phyloP scores from a whole-genome alignment of 2,329 filamentous ascomycete species.

The Penicillium concentricum region DNA sequence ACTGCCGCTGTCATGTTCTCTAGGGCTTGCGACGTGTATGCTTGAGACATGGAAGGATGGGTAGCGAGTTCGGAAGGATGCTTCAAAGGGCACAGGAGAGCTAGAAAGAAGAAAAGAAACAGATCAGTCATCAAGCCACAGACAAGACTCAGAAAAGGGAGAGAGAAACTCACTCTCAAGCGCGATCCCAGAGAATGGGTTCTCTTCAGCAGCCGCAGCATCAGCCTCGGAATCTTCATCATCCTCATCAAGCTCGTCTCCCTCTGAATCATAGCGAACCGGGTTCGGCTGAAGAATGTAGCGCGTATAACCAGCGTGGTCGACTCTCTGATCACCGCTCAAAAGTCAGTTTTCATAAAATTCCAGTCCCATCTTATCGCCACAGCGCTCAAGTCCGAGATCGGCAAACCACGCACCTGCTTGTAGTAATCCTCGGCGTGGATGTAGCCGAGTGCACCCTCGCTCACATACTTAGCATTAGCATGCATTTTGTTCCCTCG shows the following conservation, averaged over 20 bases:
- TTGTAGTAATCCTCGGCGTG: constrained; percentile 55
- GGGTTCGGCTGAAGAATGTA: constrained; percentile 61
- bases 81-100: constrained; percentile 60
- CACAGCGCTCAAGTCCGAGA: not conserved
- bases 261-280: constrained; percentile 61
- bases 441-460: constrained; percentile 54
- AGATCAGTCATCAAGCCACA: constrained; percentile 12
- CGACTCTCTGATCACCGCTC: constrained; percentile 50
- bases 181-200: constrained; percentile 59
- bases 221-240: constrained; percentile 60
- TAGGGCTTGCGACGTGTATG: constrained; percentile 60
- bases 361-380: not conserved
- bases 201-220: constrained; percentile 58
- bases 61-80: constrained; percentile 59
- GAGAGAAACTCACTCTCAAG: constrained; percentile 52
- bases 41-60: constrained; percentile 58
- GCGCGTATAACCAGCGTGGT: constrained; percentile 62
- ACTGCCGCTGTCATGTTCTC: constrained; percentile 57
- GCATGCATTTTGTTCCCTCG: constrained; percentile 62
- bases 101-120: constrained; percentile 33
- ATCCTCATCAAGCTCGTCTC: constrained; percentile 59
- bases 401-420: constrained; percentile 44
- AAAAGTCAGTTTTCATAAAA: constrained; percentile 9
- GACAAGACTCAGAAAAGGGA: not conserved
- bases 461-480: constrained; percentile 57